Percentiles rank a stretch among this genome's conserved stretches.
These are phyloP conservation scores for Rosa persica DNA, from an alignment of 306 rosid genomes.

Conservation along the genomic window DNA sequence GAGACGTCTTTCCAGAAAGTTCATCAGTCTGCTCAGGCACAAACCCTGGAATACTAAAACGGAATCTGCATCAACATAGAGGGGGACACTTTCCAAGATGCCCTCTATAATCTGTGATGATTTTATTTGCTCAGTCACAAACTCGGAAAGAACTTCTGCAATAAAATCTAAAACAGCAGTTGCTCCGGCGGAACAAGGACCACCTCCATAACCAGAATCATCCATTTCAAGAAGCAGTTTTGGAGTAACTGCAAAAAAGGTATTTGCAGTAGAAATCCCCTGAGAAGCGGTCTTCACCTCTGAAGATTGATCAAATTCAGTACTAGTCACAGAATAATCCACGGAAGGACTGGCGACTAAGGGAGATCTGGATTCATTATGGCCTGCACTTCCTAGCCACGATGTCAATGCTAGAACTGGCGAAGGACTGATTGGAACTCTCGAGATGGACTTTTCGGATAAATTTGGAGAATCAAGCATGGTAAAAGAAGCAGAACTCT, in stretches of 20 bases:
- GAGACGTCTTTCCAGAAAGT: conserved; percentile 95
- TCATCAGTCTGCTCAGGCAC: conserved; percentile 89
- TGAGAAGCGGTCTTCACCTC: conserved; percentile 64
- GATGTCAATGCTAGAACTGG: conserved; percentile 78
- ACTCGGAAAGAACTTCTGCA: conserved; percentile 96
- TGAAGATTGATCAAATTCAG: conserved; percentile 64
- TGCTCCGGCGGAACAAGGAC: conserved; percentile 98
- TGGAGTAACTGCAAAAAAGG: conserved; percentile 66
- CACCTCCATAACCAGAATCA: conserved; percentile 98
- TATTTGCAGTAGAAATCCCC: conserved; percentile 57
- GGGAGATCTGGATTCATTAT: conserved; percentile 58
- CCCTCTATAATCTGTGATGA: conserved; percentile 75
- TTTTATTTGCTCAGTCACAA: conserved; percentile 87
- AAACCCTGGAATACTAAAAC: conserved; percentile 93
- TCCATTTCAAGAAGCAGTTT: conserved; percentile 82
- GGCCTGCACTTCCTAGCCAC: conserved; percentile 78
- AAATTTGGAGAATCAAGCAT: conserved; percentile 73
- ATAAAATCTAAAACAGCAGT: conserved; percentile 91
- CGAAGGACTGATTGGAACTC: conserved; percentile 52
- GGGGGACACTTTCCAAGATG: conserved; percentile 86
- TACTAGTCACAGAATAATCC: conserved; percentile 56
- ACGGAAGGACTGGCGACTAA: conserved; percentile 60
- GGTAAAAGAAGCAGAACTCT: conserved; percentile 63
- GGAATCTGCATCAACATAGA: conserved; percentile 72
- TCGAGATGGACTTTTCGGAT: conserved; percentile 77